Evolutionary conservation across 768 basidiomycete species (phyloP).

Genomic region (Trametes gibbosa): DNA sequence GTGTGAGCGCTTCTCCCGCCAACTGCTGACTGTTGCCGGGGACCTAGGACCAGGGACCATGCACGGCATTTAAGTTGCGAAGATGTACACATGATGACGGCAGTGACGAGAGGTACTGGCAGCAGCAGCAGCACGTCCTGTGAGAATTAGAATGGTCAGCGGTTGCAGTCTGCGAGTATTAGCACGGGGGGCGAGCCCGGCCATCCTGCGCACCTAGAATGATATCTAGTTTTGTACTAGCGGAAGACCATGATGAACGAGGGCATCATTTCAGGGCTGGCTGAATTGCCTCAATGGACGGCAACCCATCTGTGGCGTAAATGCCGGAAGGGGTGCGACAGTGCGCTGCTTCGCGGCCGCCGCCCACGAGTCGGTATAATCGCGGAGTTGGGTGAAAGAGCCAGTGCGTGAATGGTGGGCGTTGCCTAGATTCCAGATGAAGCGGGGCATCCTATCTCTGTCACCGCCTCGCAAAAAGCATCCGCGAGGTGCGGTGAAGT

Average conservation of each 20-base stretch:
- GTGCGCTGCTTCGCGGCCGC: neutral
- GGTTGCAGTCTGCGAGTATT: neutral
- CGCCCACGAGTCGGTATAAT: slow-evolving; percentile 1
- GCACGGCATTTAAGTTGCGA: neutral
- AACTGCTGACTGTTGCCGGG: neutral
- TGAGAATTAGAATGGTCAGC: neutral
- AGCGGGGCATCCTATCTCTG: neutral
- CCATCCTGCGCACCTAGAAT: neutral
- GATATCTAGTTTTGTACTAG: slow-evolving; percentile 2
- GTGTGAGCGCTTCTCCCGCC: slow-evolving; percentile 6
- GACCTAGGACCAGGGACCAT: neutral
- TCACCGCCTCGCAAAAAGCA: neutral
- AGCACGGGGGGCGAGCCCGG: neutral
- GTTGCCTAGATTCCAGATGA: neutral
- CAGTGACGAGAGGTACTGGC: neutral
- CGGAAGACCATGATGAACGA: neutral
- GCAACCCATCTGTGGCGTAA: slow-evolving; percentile 1
- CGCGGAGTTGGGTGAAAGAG: slow-evolving; percentile 1
- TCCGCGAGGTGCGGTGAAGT: too few relatives aligned
- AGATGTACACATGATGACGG: neutral
- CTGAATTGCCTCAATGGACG: neutral
- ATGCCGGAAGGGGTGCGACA: neutral
- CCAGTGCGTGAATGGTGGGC: neutral
- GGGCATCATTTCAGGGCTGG: neutral
- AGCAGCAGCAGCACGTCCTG: neutral